Evolutionary conservation across 768 basidiomycete genomes (phyloP), one percentile per base, ranked within the genome.

Genomic region (Crucibulum laeve): DNA sequence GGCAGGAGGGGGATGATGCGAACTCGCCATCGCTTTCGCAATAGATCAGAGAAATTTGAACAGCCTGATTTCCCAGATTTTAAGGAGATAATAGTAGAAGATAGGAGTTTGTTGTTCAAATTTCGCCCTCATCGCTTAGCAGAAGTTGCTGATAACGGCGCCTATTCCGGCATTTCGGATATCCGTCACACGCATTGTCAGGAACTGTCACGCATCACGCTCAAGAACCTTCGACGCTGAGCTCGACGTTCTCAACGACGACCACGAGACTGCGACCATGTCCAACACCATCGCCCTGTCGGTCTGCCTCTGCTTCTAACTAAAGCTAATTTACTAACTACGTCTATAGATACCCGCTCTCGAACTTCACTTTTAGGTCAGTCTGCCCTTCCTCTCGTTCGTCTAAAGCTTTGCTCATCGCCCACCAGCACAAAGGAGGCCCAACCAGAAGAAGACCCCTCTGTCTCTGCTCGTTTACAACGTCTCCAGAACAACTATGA

Each of bases 401-500:
- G 41, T 56, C 35, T 54, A 35, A 35, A 14, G 7, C 30, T 36
- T 37, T 24, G 38, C 42, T 53, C 40, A 43, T 46, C 34, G 24
- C 35, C 18, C 25, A 45, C 40, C 51, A 95, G 93, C 60, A 92
- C 91, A 34, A 96, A 97, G 62, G 94, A 96, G 58, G 84, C 92
- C 0, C 96, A 98, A 59, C 91, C 92, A 5, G 93, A 98, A 57
- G 96, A 99, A 62, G 96, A 98, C 56, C 90, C 93, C 0, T 94
- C 91, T 22, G 96, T 99, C 2, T 85, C 91, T 1, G 91, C 94
- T 2, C 87, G 96, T 37, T 74, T 99, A 5, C 91, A 93, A 60
- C 84, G 96, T 13, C 77, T 99, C 8, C 89, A 96, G 60, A 89
- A 90, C 60, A 95, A 98, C 63, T 98, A 94, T 77, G 90, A 91